Percentiles rank a stretch among this genome's conserved stretches.
These are phyloP conservation scores for Mikania micrantha DNA, from an alignment of 129 eudicot species.

Conservation along the genomic window DNA sequence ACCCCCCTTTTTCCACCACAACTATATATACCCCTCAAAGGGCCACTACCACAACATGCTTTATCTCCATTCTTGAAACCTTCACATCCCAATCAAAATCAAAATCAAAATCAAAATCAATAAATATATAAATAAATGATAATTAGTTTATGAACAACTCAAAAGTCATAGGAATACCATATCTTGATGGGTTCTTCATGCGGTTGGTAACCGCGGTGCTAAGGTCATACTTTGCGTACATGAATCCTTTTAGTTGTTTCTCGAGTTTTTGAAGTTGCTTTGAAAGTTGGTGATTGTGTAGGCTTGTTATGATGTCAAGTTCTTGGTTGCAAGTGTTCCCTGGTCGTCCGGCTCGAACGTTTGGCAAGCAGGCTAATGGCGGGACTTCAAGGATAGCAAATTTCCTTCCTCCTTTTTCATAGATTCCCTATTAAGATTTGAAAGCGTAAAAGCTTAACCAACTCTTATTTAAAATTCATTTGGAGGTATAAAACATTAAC, in stretches of 20 bases:
- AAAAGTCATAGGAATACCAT: slow-evolving; percentile 6
- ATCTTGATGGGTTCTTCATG: slow-evolving; percentile 14
- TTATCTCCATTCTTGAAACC: slow-evolving; percentile 16
- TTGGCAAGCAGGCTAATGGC: slow-evolving; percentile 22
- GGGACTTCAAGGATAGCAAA: slow-evolving; percentile 14
- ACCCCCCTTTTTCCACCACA: slow-evolving; percentile 28
- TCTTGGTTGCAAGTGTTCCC: slow-evolving; percentile 11
- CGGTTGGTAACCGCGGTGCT: neutral
- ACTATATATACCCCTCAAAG: slow-evolving; percentile 4
- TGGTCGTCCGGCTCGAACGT: neutral
- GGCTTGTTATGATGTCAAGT: neutral
- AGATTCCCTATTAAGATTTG: neutral
- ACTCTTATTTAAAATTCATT: too few relatives aligned
- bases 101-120: too few relatives aligned
- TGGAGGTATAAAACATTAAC: too few relatives aligned
- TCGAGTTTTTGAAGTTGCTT: neutral
- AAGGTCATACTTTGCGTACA: slow-evolving; percentile 28
- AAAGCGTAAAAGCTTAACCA: too few relatives aligned
- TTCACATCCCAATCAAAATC: neutral
- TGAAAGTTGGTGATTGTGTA: slow-evolving; percentile 22
- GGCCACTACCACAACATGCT: slow-evolving; percentile 28
- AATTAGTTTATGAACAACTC: too few relatives aligned
- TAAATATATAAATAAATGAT: neutral
- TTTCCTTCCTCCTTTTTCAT: slow-evolving; percentile 25
- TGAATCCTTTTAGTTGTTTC: slow-evolving; percentile 24